Conservation (phyloP, 148 eudicot genomes). For the Amaranthus palmeri region DNA sequence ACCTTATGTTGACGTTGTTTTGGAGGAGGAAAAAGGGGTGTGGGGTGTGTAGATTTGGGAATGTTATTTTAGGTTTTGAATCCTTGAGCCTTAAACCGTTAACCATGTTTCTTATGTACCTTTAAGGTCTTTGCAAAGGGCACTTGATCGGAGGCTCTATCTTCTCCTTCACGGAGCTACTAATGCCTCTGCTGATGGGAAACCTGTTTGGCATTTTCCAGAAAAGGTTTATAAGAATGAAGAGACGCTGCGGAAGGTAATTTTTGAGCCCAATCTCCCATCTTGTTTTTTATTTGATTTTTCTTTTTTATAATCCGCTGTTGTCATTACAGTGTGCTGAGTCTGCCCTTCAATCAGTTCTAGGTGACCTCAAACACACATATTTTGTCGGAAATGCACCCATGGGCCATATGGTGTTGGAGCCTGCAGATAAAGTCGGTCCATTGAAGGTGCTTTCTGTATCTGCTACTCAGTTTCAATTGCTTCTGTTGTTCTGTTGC, state of each 20-base stretch:
- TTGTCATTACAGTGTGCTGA: conserved; percentile 69
- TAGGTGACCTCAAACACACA: conserved; percentile 76
- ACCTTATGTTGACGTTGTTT: neutral
- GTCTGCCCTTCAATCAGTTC: conserved; percentile 63
- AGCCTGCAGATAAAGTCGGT: conserved; percentile 39
- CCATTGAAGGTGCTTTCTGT: conserved; percentile 44
- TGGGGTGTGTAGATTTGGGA: neutral
- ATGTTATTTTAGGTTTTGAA: neutral
- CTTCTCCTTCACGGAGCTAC: conserved; percentile 69
- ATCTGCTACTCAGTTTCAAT: neutral
- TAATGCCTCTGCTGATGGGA: conserved; percentile 45
- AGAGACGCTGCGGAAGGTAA: conserved; percentile 88
- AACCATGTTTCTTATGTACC: neutral
- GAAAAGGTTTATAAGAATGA: conserved; percentile 81
- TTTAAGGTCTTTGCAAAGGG: conserved; percentile 86
- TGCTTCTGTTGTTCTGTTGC: neutral
- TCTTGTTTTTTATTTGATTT: neutral
- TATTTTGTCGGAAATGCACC: conserved; percentile 97
- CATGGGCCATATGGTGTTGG: conserved; percentile 65
- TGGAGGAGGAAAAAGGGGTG: too few species aligned
- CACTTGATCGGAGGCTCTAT: conserved; percentile 88
- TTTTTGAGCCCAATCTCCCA: neutral
- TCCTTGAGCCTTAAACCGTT: neutral
- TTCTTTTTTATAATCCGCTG: conserved; percentile 4
- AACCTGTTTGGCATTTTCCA: conserved; percentile 90